Percentiles rank a stretch among this genome's conserved stretches.
phyloP scores from a whole-genome alignment of 495 filamentous ascomycete species.

The Penicillium coprophilum region DNA sequence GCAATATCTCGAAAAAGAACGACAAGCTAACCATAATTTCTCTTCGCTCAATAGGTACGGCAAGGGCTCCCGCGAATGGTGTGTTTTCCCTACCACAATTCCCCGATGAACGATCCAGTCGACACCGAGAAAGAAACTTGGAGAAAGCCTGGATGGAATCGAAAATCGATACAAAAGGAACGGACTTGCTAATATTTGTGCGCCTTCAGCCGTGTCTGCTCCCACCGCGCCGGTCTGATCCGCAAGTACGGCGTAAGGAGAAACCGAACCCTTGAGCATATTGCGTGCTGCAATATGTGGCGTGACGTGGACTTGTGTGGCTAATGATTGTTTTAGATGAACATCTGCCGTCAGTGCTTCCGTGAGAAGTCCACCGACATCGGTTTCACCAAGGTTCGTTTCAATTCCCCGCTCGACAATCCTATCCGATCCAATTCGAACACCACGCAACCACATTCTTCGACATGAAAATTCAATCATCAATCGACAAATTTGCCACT shows the following conservation, averaged over 20 bases:
- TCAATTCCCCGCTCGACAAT: conserved; percentile 6
- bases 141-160: conserved; percentile 2
- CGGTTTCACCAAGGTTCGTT: conserved; percentile 88
- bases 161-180: conserved; percentile 14
- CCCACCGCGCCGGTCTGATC: conserved; percentile 92
- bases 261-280: conserved; percentile 5
- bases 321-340: conserved; percentile 53
- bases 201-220: conserved; percentile 82
- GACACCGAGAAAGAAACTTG: conserved; percentile 7
- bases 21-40: conserved; percentile 19
- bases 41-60: conserved; percentile 52
- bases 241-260: conserved; percentile 94
- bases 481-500: background rate
- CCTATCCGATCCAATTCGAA: conserved; percentile 4
- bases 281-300: background rate
- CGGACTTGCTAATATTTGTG: conserved; percentile 28
- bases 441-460: background rate
- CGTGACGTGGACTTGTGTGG: background rate
- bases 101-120: conserved; percentile 17
- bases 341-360: conserved; percentile 99
- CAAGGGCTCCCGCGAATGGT: conserved; percentile 92
- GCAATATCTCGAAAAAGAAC: conserved; percentile 7
- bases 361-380: conserved; percentile 94
- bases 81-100: conserved; percentile 32
- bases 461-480: background rate